Evolutionary conservation across 352 stramenopile species (phyloP).

Genomic region (Pythium coloratum): DNA sequence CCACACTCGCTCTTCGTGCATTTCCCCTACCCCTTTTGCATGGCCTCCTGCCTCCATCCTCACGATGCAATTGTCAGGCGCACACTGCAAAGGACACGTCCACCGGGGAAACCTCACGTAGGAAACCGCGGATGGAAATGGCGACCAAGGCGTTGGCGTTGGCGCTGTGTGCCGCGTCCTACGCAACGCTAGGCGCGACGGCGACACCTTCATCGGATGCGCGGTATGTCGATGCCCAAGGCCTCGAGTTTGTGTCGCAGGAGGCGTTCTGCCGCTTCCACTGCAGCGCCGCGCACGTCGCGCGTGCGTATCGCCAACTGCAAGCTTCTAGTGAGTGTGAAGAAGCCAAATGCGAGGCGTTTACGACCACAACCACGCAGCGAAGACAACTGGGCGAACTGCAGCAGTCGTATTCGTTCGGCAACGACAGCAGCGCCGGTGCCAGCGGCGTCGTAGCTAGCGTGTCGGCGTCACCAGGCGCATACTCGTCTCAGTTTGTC

Average conservation of each 20-base stretch:
- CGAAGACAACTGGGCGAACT: conserved; percentile 16
- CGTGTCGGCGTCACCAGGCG: conserved; percentile 35
- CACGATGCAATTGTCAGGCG: not conserved
- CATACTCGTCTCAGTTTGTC: not conserved
- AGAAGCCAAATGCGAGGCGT: conserved; percentile 30
- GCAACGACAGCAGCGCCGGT: conserved; percentile 5
- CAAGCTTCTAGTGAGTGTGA: conserved; percentile 39
- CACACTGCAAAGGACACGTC: not conserved
- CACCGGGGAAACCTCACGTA: not conserved
- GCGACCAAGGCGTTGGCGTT: conserved; percentile 10
- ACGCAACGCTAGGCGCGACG: not conserved
- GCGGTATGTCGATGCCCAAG: conserved; percentile 31
- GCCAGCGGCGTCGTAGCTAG: conserved; percentile 27
- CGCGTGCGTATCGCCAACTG: conserved; percentile 42
- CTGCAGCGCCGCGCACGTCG: conserved; percentile 51
- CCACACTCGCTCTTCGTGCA: not conserved
- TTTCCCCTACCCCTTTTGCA: not conserved
- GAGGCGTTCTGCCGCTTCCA: conserved; percentile 63
- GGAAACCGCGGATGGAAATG: not conserved
- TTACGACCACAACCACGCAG: not conserved
- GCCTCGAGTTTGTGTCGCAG: conserved; percentile 46
- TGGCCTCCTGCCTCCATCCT: not conserved
- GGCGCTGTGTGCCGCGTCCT: conserved; percentile 1
- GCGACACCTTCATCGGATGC: not conserved
- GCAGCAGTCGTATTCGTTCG: conserved; percentile 16